Conservation (phyloP, 768 basidiomycete species). For the Lactarius pseudohatsudake region DNA sequence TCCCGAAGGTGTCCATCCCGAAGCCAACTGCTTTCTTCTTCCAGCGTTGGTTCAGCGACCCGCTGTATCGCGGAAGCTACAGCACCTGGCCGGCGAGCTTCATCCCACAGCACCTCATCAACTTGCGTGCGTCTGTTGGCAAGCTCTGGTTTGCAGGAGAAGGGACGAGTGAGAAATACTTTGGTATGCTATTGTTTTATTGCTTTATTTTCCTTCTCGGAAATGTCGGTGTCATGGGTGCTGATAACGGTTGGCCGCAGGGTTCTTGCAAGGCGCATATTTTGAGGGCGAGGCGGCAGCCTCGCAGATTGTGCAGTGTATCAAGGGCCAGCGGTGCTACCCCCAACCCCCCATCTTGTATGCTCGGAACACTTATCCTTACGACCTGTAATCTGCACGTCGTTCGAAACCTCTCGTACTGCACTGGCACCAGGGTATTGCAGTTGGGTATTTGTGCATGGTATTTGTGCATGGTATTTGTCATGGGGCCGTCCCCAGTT, state of each 20-base stretch:
- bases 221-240: background rate
- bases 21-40: conserved; percentile 54
- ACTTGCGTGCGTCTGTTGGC: conserved; percentile 52
- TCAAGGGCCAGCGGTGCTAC: conserved; percentile 25
- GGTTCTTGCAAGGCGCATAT: conserved; percentile 36
- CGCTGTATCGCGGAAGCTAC: conserved; percentile 57
- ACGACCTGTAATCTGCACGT: background rate
- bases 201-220: background rate
- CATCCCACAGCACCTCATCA: conserved; percentile 48
- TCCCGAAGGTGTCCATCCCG: conserved; percentile 50
- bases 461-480: too few species aligned
- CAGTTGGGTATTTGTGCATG: too few species aligned
- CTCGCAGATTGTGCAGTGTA: conserved; percentile 30
- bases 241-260: conserved; percentile 4
- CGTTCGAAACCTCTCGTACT: too few species aligned
- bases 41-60: conserved; percentile 51
- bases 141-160: conserved; percentile 63
- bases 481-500: too few species aligned
- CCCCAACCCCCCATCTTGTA: conserved; percentile 21
- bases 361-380: conserved; percentile 15
- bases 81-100: conserved; percentile 66
- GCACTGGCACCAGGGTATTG: too few species aligned
- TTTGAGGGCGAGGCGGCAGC: conserved; percentile 34
- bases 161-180: conserved; percentile 54
- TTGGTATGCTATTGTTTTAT: conserved; percentile 40